Evolutionary conservation across 2,329 filamentous ascomycete genomes (phyloP), one percentile per base, ranked within the genome.

Genomic region (Botrytis aclada): DNA sequence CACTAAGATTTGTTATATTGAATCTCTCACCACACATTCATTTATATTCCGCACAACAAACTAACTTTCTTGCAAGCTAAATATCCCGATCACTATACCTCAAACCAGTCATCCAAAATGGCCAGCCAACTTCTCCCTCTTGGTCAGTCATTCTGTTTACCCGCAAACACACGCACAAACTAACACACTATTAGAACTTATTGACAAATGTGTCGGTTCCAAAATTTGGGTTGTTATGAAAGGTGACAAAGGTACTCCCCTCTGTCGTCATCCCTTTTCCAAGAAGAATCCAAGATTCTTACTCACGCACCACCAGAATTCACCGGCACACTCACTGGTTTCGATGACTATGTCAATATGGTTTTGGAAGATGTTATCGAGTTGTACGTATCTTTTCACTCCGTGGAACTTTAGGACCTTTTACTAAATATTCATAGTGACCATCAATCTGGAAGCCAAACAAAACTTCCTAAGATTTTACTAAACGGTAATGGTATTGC

Each of bases 321-420:
- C 85, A 93, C 93, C 78, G 96, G 96, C 71, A 98, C 94, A 12
- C 87, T 99, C 39, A 89, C 97, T 72, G 96, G 96, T 4, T 99
- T 99, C 80, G 96, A 99, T 82, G 96, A 99, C 88, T 99, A 98
- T 85, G 96, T 99, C 88, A 99, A 99, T 84, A 99, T 99, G 95
- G 96, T 99, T 10, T 85, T 99, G 45, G 95, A 98, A 81, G 94
- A 99, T 78, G 96, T 98, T 75, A 98, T 94, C 47, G 96, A 99
- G 85, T 97, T 94, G 95, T 96, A 87, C 78, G 91, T 78, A 51
- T 73, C 41, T 41, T 25, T 32, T 58, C 60, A 12, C 10, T 69
- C 12, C 43, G 18, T 62, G 4, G 10, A 34, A 9, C 25, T 41
- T n/a, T 25, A 29, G 2, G 1, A 45, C 9, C 3, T 25, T 20